A percentile compares a stretch with the other conserved stretches of the same genome.
Evolutionary conservation across 176 grass and related monocot genomes (phyloP).

Genomic region (Rhynchospora pubera): DNA sequence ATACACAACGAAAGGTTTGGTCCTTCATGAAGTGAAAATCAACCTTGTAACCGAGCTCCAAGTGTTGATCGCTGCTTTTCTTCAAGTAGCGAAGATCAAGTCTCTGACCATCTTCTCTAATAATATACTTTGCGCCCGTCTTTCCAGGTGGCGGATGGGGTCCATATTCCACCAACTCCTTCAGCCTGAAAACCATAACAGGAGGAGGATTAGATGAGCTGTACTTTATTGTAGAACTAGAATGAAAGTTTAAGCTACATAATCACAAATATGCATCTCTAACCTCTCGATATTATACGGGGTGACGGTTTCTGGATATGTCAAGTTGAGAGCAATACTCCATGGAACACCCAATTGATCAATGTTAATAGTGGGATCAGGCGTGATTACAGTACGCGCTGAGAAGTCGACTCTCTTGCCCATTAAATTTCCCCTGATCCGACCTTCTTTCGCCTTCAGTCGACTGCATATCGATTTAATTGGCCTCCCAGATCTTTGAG

Average conservation of each 20-base stretch:
- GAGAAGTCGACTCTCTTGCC: slow-evolving; percentile 98
- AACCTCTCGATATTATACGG: slow-evolving; percentile 98
- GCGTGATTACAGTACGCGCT: slow-evolving; percentile 86
- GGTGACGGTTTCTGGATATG: slow-evolving; percentile 94
- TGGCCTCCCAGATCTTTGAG: slow-evolving; percentile 87
- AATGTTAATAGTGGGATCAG: slow-evolving; percentile 95
- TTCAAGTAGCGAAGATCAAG: slow-evolving; percentile 92
- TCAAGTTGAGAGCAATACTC: slow-evolving; percentile 97
- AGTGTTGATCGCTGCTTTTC: slow-evolving; percentile 95
- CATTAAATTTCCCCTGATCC: slow-evolving; percentile 99
- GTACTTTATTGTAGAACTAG: not conserved
- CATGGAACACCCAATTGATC: slow-evolving; percentile 91
- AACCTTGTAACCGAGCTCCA: slow-evolving; percentile 95
- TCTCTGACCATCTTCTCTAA: slow-evolving; percentile 92
- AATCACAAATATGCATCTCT: slow-evolving; percentile 1
- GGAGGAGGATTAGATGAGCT: not conserved
- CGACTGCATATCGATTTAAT: slow-evolving; percentile 99
- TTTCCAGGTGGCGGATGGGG: slow-evolving; percentile 89
- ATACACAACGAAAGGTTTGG: not conserved
- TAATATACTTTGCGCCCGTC: slow-evolving; percentile 93
- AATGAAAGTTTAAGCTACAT: slow-evolving; percentile 1
- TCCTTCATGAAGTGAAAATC: not conserved
- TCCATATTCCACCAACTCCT: slow-evolving; percentile 95
- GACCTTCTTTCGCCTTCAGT: slow-evolving; percentile 95
- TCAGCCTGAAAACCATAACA: slow-evolving; percentile 37